Base-by-base conservation (phyloP, 768 basidiomycete species). In the Kwoniella newhampshirensis region DNA sequence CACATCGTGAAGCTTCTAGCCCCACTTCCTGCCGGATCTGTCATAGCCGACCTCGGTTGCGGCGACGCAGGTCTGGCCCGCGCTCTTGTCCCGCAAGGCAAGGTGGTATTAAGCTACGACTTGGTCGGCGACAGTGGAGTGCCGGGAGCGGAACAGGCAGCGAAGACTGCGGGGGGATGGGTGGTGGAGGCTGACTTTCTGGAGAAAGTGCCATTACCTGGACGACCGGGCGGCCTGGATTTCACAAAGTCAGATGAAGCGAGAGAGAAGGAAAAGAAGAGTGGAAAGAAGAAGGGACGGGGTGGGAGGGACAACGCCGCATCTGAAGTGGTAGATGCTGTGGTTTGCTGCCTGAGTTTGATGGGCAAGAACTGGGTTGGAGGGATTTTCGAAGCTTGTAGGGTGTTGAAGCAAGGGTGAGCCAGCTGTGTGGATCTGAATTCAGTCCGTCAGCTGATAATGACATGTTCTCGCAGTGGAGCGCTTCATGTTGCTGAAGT, bases 301-400 rank as follows among this genome's bases (percentile, higher is more conserved):
- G 66, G 60, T 79, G 79, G 23, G 68, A 60, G 17, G 78, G 76
- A 5, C 64, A 64, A 49, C 46, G 84, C 82, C 26, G 81, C 82
- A 49, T 90, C 85, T 0, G 86, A 89, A 62, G 75, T 98, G 2
- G 89, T 91, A 1, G 93, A 99, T 72, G 86, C 91, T 5, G 91
- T 85, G 6, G 86, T 98, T 21, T 98, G 91, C 73, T 89, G 93
- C 21, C 81, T 99, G 63, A 97, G 93, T 70, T 80, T 99, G 61
- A 99, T 99, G 96, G 88, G 89, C 28, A 88, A 86, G 15, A 97
- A 99, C 72, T 99, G 96, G 96, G 83, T 89, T n/a, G 81, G 81
- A 42, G 90, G 90, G 67, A 82, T 98, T 25, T 81, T 87, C 25
- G 93, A 99, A 75, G 87, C 89, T 7, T 89, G 89, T 84, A 81